A percentile compares a stretch with the other conserved stretches of the same genome.
These are phyloP conservation scores for Strobilomyces confusus DNA, from an alignment of 768 basidiomycete genomes.

Conservation along the genomic window DNA sequence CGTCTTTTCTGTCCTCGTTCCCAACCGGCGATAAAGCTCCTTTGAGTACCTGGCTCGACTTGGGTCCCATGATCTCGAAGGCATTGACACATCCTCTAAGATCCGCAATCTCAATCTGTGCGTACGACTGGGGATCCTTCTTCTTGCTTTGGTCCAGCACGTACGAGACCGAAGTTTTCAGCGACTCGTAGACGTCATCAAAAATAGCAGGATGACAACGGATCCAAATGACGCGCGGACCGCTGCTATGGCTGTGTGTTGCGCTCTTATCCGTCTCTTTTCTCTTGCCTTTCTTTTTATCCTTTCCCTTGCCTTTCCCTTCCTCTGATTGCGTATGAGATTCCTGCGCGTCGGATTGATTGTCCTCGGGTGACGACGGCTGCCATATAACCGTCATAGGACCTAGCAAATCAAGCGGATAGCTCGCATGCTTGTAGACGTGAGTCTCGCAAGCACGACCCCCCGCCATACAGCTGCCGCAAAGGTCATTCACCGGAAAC, in stretches of 20 bases:
- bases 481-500: constrained; percentile 1
- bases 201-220: constrained; percentile 75
- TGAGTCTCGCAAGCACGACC: constrained; percentile 62
- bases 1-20: constrained; percentile 49
- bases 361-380: constrained; percentile 26
- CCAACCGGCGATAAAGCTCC: constrained; percentile 53
- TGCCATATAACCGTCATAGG: constrained; percentile 76
- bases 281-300: constrained; percentile 30
- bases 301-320: constrained; percentile 1
- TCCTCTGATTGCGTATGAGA: constrained; percentile 7
- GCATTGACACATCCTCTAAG: constrained; percentile 66
- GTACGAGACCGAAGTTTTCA: constrained; percentile 50
- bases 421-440: constrained; percentile 57
- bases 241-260: constrained; percentile 2
- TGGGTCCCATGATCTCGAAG: constrained; percentile 90
- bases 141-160: constrained; percentile 38
- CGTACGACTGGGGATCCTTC: constrained; percentile 17
- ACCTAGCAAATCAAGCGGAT: constrained; percentile 68
- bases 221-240: constrained; percentile 61
- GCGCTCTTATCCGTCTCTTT: constrained; percentile 26
- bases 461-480: constrained; percentile 58
- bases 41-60: constrained; percentile 68
- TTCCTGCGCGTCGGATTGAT: background rate
- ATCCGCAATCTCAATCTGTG: constrained; percentile 63
- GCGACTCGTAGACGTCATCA: constrained; percentile 47